These are phyloP conservation scores for Hymenoscyphus albidus DNA, from an alignment of 2,329 filamentous ascomycete genomes.

Conservation along the genomic window DNA sequence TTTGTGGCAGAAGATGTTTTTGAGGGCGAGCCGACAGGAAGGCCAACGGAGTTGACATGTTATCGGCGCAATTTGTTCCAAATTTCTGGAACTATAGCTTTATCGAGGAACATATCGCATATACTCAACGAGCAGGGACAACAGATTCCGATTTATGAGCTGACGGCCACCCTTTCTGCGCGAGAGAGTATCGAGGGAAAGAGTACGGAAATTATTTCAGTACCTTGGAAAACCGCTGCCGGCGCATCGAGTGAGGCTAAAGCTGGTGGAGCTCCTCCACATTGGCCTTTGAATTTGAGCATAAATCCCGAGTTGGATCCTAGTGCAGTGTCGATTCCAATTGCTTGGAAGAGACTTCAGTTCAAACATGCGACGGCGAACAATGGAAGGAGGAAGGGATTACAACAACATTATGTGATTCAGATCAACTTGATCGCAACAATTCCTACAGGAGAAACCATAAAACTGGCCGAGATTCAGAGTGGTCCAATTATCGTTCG, in stretches of 20 bases:
- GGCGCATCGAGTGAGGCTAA: conserved; percentile 31
- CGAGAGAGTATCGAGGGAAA: conserved; percentile 92
- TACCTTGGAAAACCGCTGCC: conserved; percentile 76
- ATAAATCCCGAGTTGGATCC: conserved; percentile 69
- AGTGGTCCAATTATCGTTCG: conserved; percentile 94
- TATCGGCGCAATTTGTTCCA: conserved; percentile 94
- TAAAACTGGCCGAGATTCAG: conserved; percentile 77
- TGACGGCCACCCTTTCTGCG: conserved; percentile 79
- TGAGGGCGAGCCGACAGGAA: conserved; percentile 43
- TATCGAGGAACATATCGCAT: conserved; percentile 69
- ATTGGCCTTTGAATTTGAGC: conserved; percentile 51
- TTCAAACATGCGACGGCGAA: conserved; percentile 97
- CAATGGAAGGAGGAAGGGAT: conserved; percentile 86
- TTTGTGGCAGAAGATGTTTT: conserved; percentile 82
- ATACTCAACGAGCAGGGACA: conserved; percentile 75
- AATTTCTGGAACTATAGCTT: conserved; percentile 79
- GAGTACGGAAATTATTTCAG: conserved; percentile 87
- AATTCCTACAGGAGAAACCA: conserved; percentile 58
- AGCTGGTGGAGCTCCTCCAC: conserved; percentile 50
- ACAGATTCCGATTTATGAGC: conserved; percentile 69
- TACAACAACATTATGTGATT: conserved; percentile 93
- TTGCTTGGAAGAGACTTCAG: conserved; percentile 91
- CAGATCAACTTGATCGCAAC: conserved; percentile 80
- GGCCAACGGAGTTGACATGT: conserved; percentile 81
- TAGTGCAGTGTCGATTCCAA: conserved; percentile 72